phyloP scores from a whole-genome alignment of 2,329 filamentous ascomycete species.

The Fusarium pininemorale region DNA sequence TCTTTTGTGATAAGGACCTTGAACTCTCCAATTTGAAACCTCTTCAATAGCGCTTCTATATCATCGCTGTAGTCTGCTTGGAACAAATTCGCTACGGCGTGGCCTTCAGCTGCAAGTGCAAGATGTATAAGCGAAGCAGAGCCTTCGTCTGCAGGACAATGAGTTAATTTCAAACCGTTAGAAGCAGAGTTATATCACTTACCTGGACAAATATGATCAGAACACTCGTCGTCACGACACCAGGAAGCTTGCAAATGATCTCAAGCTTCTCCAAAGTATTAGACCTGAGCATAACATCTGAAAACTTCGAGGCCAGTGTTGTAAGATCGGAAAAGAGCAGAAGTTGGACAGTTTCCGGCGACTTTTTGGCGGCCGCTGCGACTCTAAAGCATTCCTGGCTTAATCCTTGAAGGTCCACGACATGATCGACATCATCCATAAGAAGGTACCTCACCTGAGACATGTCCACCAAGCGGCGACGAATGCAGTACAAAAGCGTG shows the following conservation, averaged over 20 bases:
- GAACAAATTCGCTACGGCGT: background rate
- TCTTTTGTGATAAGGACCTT: background rate
- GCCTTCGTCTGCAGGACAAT: rapidly evolving
- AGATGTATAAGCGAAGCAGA: background rate
- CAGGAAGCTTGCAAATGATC: background rate
- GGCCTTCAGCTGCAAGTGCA: background rate
- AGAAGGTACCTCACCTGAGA: background rate
- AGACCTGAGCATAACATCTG: rapidly evolving
- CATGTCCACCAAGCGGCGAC: rapidly evolving
- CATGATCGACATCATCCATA: background rate
- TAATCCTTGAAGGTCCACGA: background rate
- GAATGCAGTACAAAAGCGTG: background rate
- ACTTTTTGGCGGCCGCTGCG: rapidly evolving
- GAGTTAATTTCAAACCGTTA: rapidly evolving
- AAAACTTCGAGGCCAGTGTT: rapidly evolving
- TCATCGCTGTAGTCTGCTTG: no score
- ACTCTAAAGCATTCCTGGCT: rapidly evolving
- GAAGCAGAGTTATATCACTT: background rate
- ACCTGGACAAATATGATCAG: background rate
- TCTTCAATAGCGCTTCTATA: no score
- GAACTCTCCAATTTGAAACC: no score
- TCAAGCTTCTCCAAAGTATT: background rate
- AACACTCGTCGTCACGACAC: background rate
- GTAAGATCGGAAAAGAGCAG: background rate
- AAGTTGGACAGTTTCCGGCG: background rate